A percentile compares a stretch with the other conserved stretches of the same genome.
phyloP scores from a whole-genome alignment of 2,329 filamentous ascomycete genomes.

The Pseudogymnoascus sp. region DNA sequence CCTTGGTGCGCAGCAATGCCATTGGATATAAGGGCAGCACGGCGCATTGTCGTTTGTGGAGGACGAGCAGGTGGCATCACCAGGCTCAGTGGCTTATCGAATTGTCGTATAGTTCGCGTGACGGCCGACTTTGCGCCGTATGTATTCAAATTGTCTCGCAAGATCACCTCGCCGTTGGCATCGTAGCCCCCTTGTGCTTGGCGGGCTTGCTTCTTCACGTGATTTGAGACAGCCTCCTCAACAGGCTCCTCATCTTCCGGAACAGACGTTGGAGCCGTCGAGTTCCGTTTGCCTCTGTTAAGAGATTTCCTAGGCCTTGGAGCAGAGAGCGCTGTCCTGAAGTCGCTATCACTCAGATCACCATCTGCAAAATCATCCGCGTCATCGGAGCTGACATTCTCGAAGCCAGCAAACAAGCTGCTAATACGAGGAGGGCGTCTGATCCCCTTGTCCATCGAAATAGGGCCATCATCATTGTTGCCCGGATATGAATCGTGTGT shows the following conservation, averaged over 20 bases:
- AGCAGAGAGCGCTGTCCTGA: conserved; percentile 55
- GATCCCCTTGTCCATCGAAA: conserved; percentile 47
- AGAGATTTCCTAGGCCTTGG: conserved; percentile 38
- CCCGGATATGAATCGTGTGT: conserved; percentile 62
- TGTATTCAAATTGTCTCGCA: conserved; percentile 17
- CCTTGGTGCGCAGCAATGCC: conserved; percentile 62
- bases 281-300: conserved; percentile 16
- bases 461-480: conserved; percentile 71
- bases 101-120: conserved; percentile 19
- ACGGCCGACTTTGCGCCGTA: conserved; percentile 13
- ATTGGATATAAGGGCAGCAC: conserved; percentile 70
- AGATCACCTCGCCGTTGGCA: conserved; percentile 15
- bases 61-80: conserved; percentile 16
- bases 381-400: conserved; percentile 60
- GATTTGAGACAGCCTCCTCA: conserved; percentile 15
- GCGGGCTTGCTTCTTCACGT: conserved; percentile 13
- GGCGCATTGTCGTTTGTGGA: conserved; percentile 53
- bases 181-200: conserved; percentile 15
- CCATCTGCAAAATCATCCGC: conserved; percentile 51
- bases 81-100: conserved; percentile 25
- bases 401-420: conserved; percentile 81
- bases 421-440: conserved; percentile 66
- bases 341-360: conserved; percentile 59
- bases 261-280: conserved; percentile 21
- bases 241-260: conserved; percentile 21